Evolutionary conservation across 2,329 filamentous ascomycete genomes (phyloP), one percentile per base, ranked within the genome.

Genomic region (Ilyonectria destructans): DNA sequence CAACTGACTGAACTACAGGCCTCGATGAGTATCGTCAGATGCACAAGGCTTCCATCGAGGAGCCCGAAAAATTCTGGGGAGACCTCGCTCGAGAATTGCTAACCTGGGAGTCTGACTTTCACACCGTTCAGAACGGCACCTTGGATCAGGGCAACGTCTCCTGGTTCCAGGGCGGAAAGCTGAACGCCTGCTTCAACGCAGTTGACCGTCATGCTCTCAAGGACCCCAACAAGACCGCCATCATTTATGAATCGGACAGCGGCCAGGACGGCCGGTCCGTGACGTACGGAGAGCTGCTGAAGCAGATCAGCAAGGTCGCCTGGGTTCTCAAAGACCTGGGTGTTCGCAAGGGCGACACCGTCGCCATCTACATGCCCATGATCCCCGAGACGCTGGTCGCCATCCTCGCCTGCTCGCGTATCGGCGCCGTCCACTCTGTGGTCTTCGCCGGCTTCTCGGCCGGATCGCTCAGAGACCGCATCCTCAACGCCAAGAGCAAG

Each of bases 161-260:
- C 71, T 99, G 96, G 96, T 99, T 98, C 80, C 84, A 95, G 69
- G 96, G 98, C 85, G 96, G 96, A 73, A 90, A 92, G 77, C 87
- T 99, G 79, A 99, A 99, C 78, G 96, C 96, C 71, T 96, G 93
- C 33, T 98, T 95, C 90, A 99, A 99, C 87, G 97, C 95, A 79
- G 92, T 99, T 72, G 96, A 99, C 80, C 93, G 96, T 69, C 96
- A 98, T 82, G 96, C 96, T n/a, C 89, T 97, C 84, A 95, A 95
- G 84, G 91, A 97, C 84, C 96, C 96, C 55, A 85, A 98, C 85
- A 94, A 92, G 84, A 91, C 96, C 54, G 96, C 96, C 81, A 97
- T 99, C 84, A 97, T 98, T 85, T 99, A 98, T 86, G 96, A 99
- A 86, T 96, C 95, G 68, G 96, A 99, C 78, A 96, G 99, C 92